Evolutionary conservation across 2,329 filamentous ascomycete species (phyloP).

Genomic region (Colletotrichum simmondsii): DNA sequence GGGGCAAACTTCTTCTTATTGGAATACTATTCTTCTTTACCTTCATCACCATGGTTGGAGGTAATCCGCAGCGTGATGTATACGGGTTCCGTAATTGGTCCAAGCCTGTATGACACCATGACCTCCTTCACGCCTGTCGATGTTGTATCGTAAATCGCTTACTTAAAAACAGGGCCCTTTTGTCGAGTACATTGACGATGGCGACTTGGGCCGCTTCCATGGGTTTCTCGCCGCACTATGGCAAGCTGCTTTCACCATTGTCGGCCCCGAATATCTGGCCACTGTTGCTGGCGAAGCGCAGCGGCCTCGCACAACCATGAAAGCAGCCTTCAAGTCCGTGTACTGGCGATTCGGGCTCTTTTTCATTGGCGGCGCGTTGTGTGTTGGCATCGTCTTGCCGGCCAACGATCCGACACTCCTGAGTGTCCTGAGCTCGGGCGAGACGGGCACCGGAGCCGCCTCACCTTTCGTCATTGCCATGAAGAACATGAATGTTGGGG

Average conservation of each 20-base stretch:
- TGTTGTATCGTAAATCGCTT: neutral
- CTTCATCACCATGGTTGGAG: slow-evolving; percentile 71
- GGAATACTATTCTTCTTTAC: slow-evolving; percentile 66
- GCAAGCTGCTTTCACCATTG: slow-evolving; percentile 71
- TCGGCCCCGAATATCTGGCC: slow-evolving; percentile 75
- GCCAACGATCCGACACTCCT: slow-evolving; percentile 55
- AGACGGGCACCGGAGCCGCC: slow-evolving; percentile 59
- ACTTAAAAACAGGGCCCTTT: neutral
- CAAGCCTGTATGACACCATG: neutral
- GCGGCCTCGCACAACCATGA: slow-evolving; percentile 72
- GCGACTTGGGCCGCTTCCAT: slow-evolving; percentile 73
- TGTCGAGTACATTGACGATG: slow-evolving; percentile 67
- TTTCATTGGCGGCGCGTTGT: slow-evolving; percentile 76
- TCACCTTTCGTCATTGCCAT: slow-evolving; percentile 74
- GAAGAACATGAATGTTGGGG: slow-evolving; percentile 61
- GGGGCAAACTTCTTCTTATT: too few species aligned
- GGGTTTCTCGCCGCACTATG: slow-evolving; percentile 77
- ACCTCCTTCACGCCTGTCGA: neutral
- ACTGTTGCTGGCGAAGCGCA: slow-evolving; percentile 77
- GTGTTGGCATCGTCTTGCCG: slow-evolving; percentile 73
- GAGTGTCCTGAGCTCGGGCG: slow-evolving; percentile 31
- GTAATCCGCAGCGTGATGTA: slow-evolving; percentile 65
- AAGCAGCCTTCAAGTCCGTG: slow-evolving; percentile 77
- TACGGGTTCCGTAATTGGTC: slow-evolving; percentile 77
- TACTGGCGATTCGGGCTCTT: slow-evolving; percentile 79